Percentiles rank a stretch among this genome's conserved stretches.
These are phyloP conservation scores for Diaporthe ampelina DNA, from an alignment of 2,329 filamentous ascomycete genomes.

Conservation along the genomic window DNA sequence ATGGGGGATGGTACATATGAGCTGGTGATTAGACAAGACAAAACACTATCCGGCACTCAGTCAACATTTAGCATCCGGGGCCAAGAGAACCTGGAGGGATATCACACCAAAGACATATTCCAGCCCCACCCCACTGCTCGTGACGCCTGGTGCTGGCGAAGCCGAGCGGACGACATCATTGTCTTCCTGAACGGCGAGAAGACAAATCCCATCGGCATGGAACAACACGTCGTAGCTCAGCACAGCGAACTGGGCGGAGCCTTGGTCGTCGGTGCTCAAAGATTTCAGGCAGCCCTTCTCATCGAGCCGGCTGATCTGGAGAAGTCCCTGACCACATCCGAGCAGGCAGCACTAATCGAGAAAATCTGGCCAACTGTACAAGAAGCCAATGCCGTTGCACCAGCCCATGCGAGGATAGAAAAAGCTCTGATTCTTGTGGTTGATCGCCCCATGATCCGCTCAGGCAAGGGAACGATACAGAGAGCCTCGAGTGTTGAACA, in stretches of 20 bases:
- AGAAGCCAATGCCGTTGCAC: slow-evolving; percentile 28
- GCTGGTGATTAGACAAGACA: slow-evolving; percentile 7
- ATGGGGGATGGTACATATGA: slow-evolving; percentile 17
- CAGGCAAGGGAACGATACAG: slow-evolving; percentile 56
- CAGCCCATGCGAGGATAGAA: slow-evolving; percentile 49
- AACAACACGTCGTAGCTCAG: slow-evolving; percentile 43
- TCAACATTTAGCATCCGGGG: slow-evolving; percentile 30
- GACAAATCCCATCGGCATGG: slow-evolving; percentile 49
- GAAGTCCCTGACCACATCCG: slow-evolving; percentile 45
- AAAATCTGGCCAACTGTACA: slow-evolving; percentile 29
- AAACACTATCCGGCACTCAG: neutral
- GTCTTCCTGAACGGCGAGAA: slow-evolving; percentile 51
- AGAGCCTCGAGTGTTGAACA: slow-evolving; percentile 31
- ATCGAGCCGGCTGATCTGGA: slow-evolving; percentile 55
- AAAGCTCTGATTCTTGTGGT: slow-evolving; percentile 56
- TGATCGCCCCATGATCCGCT: slow-evolving; percentile 57
- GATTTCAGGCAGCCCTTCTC: slow-evolving; percentile 35
- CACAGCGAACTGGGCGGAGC: neutral
- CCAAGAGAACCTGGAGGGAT: slow-evolving; percentile 43
- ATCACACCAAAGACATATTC: slow-evolving; percentile 60
- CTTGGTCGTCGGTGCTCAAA: slow-evolving; percentile 20
- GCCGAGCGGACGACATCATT: slow-evolving; percentile 49
- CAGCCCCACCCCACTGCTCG: slow-evolving; percentile 56
- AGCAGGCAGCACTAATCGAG: slow-evolving; percentile 45
- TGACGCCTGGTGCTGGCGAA: slow-evolving; percentile 53